Evolutionary conservation across 495 filamentous ascomycete species (phyloP), one percentile per base, ranked within the genome.

Genomic region (Penicillium canariense): DNA sequence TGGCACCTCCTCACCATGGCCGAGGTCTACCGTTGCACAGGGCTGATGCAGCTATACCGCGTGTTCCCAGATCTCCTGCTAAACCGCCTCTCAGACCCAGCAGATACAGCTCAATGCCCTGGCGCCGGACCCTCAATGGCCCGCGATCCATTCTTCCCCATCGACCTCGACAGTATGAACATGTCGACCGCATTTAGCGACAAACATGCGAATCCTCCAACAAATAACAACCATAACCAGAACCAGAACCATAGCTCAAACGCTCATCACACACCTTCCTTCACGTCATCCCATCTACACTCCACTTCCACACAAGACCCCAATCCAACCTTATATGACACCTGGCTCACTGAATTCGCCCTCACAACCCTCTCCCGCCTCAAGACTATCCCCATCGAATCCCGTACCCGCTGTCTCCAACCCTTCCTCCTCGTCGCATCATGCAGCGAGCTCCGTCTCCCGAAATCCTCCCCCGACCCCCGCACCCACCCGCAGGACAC

Each of bases 1-100:
- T 75, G 77, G 68, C 78, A 84, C 51, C 76, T 83, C 12, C 68
- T 83, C 39, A 72, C 74, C n/a, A 77, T 84, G 57, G 80, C 80
- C 10, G 81, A 84, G 56, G 77, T 77, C 2, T 82, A 81, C 55
- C 75, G 80, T 17, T 81, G 78, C 39, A 77, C 77, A 0, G 80
- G 77, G 0, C 70, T 84, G 3, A 68, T 84, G 54, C 74, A 82
- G 34, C 58, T 84, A 15, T 84, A 84, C 54, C 77, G 80, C 35
- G 72, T 75, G 10, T 84, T 84, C 48, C 81, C 81, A 3, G 73
- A 78, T 26, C 62, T 83, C 11, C 71, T 82, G 0, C 68, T 65
- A 14, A 70, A 68, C 22, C 72, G 77, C 34, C 61, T 83, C 23
- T 66, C 67, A 48, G 39, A 62, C 30, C 38, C 54, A 12, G n/a